Conservation (phyloP, 192 early-diverging fungal genomes). For the Coemansia sp. region DNA sequence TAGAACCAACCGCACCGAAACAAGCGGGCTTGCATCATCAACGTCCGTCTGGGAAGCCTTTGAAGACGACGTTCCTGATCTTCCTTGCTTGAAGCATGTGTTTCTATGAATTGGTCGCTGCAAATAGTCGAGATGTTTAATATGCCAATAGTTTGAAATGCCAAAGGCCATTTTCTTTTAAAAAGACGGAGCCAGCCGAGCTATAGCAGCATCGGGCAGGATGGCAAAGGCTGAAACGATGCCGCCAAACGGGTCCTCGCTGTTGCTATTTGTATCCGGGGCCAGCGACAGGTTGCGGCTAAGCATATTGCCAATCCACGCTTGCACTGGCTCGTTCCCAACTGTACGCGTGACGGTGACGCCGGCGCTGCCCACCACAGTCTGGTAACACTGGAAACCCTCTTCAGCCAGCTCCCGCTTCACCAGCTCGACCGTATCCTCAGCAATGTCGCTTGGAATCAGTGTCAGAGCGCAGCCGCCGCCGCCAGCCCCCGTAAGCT, state of each 20-base stretch:
- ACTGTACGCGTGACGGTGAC: slow-evolving; percentile 38
- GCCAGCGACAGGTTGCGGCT: background rate
- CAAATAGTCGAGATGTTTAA: too few species aligned
- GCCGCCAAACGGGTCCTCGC: slow-evolving; percentile 1
- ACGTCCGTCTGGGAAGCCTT: slow-evolving; percentile 13
- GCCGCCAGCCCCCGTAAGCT: slow-evolving; percentile 96
- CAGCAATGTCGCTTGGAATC: slow-evolving; percentile 34
- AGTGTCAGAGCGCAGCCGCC: slow-evolving; percentile 92
- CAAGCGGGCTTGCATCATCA: background rate
- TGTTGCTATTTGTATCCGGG: background rate
- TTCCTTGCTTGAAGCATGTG: background rate
- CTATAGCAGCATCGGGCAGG: slow-evolving; percentile 12
- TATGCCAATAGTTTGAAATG: too few species aligned
- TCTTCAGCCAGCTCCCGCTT: slow-evolving; percentile 50
- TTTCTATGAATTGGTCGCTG: too few species aligned
- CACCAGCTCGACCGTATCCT: slow-evolving; percentile 38
- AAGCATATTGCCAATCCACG: slow-evolving; percentile 13
- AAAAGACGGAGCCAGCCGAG: slow-evolving; percentile 7
- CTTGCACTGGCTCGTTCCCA: slow-evolving; percentile 6
- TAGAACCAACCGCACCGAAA: background rate
- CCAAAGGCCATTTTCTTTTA: background rate
- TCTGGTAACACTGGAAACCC: slow-evolving; percentile 71
- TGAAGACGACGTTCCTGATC: slow-evolving; percentile 21
- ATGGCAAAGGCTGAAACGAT: slow-evolving; percentile 15
- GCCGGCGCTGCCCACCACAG: slow-evolving; percentile 66